These are phyloP conservation scores for Pachyrhizus erosus DNA, from an alignment of 306 rosid species.

Conservation along the genomic window DNA sequence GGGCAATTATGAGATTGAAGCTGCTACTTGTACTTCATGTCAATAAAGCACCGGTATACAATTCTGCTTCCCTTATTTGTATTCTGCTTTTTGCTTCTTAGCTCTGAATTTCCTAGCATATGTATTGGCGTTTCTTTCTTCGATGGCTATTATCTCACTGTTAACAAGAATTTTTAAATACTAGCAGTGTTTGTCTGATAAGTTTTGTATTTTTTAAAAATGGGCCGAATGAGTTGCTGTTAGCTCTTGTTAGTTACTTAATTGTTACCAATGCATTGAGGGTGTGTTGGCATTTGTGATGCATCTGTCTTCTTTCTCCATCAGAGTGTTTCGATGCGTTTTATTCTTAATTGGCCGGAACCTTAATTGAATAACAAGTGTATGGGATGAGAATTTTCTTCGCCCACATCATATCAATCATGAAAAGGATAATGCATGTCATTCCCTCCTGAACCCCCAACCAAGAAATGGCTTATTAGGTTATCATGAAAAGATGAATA, in stretches of 20 bases:
- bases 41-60: constrained; percentile 23
- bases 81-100: constrained; percentile 29
- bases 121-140: constrained; percentile 1
- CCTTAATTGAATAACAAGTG: not conserved
- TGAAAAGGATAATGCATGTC: not conserved
- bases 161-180: not conserved
- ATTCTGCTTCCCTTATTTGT: not conserved
- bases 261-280: not conserved
- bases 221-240: constrained; percentile 2
- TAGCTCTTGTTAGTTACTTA: too few relatives aligned
- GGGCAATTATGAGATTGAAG: not conserved
- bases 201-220: not conserved
- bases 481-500: not conserved
- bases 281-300: not conserved
- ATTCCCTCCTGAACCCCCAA: not conserved
- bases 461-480: not conserved
- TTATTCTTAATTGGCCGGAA: not conserved
- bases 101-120: not conserved
- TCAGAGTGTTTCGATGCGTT: constrained; percentile 9
- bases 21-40: constrained; percentile 21
- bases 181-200: not conserved
- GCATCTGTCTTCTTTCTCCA: not conserved
- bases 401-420: not conserved
- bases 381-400: not conserved
- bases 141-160: not conserved